phyloP scores from a whole-genome alignment of 371 early-diverging fungal genomes.

The Mucor plumbeus region DNA sequence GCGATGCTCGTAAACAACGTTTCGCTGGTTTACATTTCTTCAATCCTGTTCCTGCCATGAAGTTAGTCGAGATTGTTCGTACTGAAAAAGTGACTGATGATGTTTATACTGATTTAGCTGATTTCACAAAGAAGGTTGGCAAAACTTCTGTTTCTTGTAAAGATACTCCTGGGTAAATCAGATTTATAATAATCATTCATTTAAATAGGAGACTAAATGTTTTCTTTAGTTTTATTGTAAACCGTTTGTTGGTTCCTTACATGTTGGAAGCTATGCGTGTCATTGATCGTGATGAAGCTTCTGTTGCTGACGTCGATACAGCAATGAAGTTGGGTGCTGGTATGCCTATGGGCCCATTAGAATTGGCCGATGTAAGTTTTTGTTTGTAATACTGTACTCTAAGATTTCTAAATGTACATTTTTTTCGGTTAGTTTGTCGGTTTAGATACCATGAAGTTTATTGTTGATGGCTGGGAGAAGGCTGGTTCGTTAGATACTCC shows the following conservation, averaged over 20 bases:
- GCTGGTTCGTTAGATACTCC: slow-evolving; percentile 74
- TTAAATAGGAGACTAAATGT: slow-evolving; percentile 1
- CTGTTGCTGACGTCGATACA: slow-evolving; percentile 87
- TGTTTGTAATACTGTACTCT: not conserved
- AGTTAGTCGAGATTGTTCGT: slow-evolving; percentile 93
- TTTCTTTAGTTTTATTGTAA: slow-evolving; percentile 84
- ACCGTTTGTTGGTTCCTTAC: slow-evolving; percentile 95
- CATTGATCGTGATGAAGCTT: slow-evolving; percentile 90
- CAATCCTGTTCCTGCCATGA: slow-evolving; percentile 98
- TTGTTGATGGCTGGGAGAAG: slow-evolving; percentile 88
- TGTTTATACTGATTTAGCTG: slow-evolving; percentile 65
- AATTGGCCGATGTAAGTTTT: slow-evolving; percentile 82
- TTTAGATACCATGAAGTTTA: slow-evolving; percentile 94
- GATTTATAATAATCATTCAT: not conserved
- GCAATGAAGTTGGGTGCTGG: slow-evolving; percentile 99
- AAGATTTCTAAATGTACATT: not conserved
- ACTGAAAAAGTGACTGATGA: slow-evolving; percentile 67
- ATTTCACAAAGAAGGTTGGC: slow-evolving; percentile 73
- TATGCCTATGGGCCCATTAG: slow-evolving; percentile 98
- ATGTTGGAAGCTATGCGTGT: slow-evolving; percentile 93
- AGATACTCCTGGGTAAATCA: slow-evolving; percentile 92
- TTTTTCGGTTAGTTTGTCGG: slow-evolving; percentile 79
- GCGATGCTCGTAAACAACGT: slow-evolving; percentile 54
- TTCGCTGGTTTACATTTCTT: slow-evolving; percentile 96
- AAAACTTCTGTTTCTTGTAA: slow-evolving; percentile 94